phyloP scores from a whole-genome alignment of 805 yeast genomes.

The Candida taoyuanica region DNA sequence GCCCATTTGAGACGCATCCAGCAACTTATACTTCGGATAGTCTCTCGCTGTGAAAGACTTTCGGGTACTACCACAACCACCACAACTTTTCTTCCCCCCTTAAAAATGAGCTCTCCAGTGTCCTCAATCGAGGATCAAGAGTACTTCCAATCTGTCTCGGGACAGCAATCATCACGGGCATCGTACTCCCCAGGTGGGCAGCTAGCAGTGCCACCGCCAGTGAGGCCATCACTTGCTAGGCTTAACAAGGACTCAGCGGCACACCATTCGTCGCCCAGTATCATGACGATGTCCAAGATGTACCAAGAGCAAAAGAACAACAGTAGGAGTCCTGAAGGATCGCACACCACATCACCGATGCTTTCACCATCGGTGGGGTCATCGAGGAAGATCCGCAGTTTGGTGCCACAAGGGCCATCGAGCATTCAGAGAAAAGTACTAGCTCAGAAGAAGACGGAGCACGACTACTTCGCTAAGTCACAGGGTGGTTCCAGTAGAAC shows the following conservation, averaged over 20 bases:
- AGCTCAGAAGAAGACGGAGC: slow-evolving; percentile 16
- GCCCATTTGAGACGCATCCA: too few species aligned
- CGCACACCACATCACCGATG: not conserved
- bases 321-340: not conserved
- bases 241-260: slow-evolving; percentile 8
- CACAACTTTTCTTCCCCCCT: too few species aligned
- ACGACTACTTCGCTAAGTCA: slow-evolving; percentile 12
- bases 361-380: not conserved
- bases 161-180: not conserved
- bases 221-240: slow-evolving; percentile 7
- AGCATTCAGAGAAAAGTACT: slow-evolving; percentile 12
- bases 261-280: slow-evolving; percentile 21
- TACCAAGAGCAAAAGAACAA: slow-evolving; percentile 18
- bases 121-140: not conserved
- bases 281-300: slow-evolving; percentile 24
- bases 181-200: too few species aligned
- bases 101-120: not conserved
- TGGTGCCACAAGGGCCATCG: not conserved
- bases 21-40: not conserved
- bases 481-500: too few species aligned
- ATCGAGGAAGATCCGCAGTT: not conserved
- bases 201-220: too few species aligned
- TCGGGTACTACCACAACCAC: too few species aligned
- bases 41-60: not conserved
- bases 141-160: too few species aligned